Evolutionary conservation across 73 alveolate species (phyloP).

Genomic region (Breviolum minutum): DNA sequence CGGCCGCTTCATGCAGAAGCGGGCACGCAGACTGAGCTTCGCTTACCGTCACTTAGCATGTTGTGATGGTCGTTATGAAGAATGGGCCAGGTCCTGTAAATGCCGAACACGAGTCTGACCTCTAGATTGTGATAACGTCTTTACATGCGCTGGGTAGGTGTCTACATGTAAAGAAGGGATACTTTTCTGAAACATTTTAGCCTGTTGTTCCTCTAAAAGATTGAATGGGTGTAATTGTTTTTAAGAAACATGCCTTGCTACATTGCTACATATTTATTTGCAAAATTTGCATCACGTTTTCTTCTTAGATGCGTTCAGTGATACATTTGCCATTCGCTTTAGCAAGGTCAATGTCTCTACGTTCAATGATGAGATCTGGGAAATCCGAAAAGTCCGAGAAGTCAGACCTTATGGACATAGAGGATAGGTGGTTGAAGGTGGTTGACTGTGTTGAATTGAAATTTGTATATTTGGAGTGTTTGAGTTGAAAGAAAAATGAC

Average conservation of each 20-base stretch:
- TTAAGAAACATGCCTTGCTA: background rate
- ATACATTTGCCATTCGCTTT: background rate
- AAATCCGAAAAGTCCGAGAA: background rate
- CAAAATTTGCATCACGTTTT: background rate
- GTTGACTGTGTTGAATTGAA: too few relatives aligned
- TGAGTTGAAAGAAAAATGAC: too few relatives aligned
- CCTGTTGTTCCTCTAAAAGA: background rate
- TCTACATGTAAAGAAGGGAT: too few relatives aligned
- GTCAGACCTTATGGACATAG: constrained; percentile 13
- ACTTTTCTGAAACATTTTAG: too few relatives aligned
- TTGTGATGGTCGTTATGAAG: background rate
- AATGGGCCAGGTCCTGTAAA: background rate
- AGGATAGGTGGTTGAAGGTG: background rate
- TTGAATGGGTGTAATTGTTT: background rate
- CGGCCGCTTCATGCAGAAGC: constrained; percentile 5
- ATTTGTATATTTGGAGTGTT: too few relatives aligned
- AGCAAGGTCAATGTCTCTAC: background rate
- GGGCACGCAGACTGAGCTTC: constrained; percentile 40
- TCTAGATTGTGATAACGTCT: too few relatives aligned
- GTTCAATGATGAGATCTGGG: constrained; percentile 7
- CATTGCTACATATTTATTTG: background rate
- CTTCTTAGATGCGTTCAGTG: background rate
- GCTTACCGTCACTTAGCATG: constrained; percentile 29
- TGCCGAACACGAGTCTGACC: background rate
- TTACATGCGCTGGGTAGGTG: too few relatives aligned